Base-by-base conservation (phyloP, 495 filamentous ascomycete species). In the Aspergillus avenaceus region DNA sequence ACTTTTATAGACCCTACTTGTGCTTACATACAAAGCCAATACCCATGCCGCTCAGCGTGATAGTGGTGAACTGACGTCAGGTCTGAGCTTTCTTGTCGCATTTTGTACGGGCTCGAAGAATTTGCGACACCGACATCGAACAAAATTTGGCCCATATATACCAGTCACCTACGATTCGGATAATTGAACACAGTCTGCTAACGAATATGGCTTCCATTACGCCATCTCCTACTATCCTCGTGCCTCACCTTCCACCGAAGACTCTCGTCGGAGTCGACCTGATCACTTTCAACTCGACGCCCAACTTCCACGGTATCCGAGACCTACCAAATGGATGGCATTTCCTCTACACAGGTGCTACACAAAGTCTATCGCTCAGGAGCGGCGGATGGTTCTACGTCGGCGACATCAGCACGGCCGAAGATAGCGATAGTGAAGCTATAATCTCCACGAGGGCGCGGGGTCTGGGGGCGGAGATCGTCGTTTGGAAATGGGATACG, bases 321-420 rank as follows among this genome's bases (percentile, higher is more conserved):
- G 71, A 81, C 50, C 45, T 85, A 9, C 75, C 83, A 1, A 40
- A 60, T 2, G 81, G 82, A 36, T 80, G 73, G 69, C 83, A 86
- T 52, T 84, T 85, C 54, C 62, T 83, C 14, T 86, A 84, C 59
- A 80, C 76, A 0, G 71, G 79, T 19, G 74, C 79, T 21, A 81
- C 75, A 37, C 65, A 75, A 22, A 76, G 75, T 12, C 63, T 81
- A 21, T 82, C 82, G 5, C 61, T 84, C 12, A 73, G 83, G 11
- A 74, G 80, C 52, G 83, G 83, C 8, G 72, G 74, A 31, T 86
- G 83, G 83, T 82, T 86, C 63, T 66, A 76, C 46, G 68, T 86
- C 31, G 64, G 65, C 6, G 64, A 73, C 54, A 47, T 63, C 46
- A 32, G 37, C 34, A 34, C 40, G 8, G 44, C 52, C 34, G 54